Evolutionary conservation across 371 early-diverging fungal genomes (phyloP), one percentile per base, ranked within the genome.

Genomic region (Syncephalastrum racemosum): DNA sequence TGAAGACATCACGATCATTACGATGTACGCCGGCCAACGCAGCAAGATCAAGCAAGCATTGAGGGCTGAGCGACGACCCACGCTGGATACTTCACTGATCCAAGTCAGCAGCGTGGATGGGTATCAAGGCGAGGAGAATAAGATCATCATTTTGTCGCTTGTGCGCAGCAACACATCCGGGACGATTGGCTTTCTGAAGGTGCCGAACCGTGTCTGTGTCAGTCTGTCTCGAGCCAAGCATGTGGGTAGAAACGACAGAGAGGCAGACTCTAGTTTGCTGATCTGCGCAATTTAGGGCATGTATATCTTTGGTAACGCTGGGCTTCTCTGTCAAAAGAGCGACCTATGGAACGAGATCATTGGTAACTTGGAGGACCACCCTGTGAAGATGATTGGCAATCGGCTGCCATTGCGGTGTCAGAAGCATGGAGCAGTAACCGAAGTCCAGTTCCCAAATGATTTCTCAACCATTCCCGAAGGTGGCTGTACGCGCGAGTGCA

Each of bases 41-140:
- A 50, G 68, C 3, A 59, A 64, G 41, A 75, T 86, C 18, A 54
- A 59, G 40, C 64, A 69, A 25, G 56, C 48, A 2, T 53, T 84
- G 19, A 67, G 76, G 0, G 71, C 70, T 1, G 79, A 75, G 39
- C 50, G 67, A 23, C 48, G 63, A 6, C 43, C 51, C 0, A 59
- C 63, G 23, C 43, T 73, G 2, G 75, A 71, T 39, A 51, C 65
- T 0, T 54, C 64, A 1, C 36, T 46, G 1, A 72, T 89, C 36
- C 71, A 76, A 4, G 79, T 90, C 1, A 78, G 83, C 18, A 90
- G 91, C 44, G 88, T 92, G 4, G 91, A 90, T 67, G 88, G 89
- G 5, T 93, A 86, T 54, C 90, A 93, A 65, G 92, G 92, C 44
- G 85, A 86, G 56, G 87, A 88, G 62, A 82, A 81, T 55, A 89